Base-by-base conservation (phyloP, 352 stramenopile genomes). In the Phytophthora cactorum region DNA sequence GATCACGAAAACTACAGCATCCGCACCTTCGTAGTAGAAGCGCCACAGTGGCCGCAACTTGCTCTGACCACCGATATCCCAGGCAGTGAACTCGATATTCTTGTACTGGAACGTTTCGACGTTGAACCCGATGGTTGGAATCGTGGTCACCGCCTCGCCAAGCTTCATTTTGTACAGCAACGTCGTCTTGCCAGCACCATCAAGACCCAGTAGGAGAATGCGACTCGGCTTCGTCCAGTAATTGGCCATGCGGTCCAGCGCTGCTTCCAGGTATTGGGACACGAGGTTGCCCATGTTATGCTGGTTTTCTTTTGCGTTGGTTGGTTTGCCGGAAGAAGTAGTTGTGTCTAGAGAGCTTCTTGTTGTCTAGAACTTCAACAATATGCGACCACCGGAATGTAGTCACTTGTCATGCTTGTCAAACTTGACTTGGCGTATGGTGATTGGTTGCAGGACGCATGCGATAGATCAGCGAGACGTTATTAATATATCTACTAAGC, bases 131-230 rank as follows among this genome's bases (percentile, higher is more conserved):
- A 96, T 87, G 4, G 88, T 96, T 25, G 84, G 74, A 31, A 92
- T 80, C 41, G 84, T 92, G 15, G 78, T 88, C 15, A 93, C 51
- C 2, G 74, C 70, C 45, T 93, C 80, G 3, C 72, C 71, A 3
- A 93, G 74, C 66, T 96, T 88, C 44, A 97, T 77, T 43, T 90
- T 85, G 79, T 95, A 95, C 43, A 99, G 86, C 70, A 98, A 92
- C 12, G 95, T 99, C 1, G 96, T 99, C 77, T 99, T 99, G 68
- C 96, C 96, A 43, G 95, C 96, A 12, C 91, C 94, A 81, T 99
- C 95, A 17, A 97, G 80, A 1, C 89, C 89, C 8, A 97, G 81
- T 78, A 98, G 96, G 50, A 98, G 57, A 60, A 84, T 77, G 10
- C 74, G 73, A 17, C 74, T 78, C 7, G 74, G 71, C 31, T 72